These are phyloP conservation scores for Stagonosporopsis vannaccii DNA, from an alignment of 2,329 filamentous ascomycete species.

Conservation along the genomic window DNA sequence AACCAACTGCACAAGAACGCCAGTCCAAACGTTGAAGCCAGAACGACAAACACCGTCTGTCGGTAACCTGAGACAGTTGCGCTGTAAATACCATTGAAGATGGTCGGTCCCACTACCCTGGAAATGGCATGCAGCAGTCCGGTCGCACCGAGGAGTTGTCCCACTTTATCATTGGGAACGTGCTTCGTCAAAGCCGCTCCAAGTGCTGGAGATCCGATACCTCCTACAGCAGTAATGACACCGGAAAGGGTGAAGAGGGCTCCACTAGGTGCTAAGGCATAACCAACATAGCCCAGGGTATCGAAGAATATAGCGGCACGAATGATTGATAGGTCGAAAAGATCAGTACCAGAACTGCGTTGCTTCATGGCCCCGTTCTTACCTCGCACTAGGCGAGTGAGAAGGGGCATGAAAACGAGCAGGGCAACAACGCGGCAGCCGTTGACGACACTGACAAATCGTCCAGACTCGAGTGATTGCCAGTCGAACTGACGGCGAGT, in stretches of 20 bases:
- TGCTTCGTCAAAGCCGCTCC: slow-evolving; percentile 90
- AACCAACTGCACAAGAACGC: slow-evolving; percentile 73
- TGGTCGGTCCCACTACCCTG: slow-evolving; percentile 77
- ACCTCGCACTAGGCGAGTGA: slow-evolving; percentile 78
- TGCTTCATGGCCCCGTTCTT: slow-evolving; percentile 50
- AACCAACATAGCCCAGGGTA: slow-evolving; percentile 76
- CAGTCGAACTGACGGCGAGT: slow-evolving; percentile 81
- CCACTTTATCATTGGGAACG: slow-evolving; percentile 80
- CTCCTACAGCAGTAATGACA: slow-evolving; percentile 77
- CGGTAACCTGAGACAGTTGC: slow-evolving; percentile 79
- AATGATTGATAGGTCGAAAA: slow-evolving; percentile 78
- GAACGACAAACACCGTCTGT: slow-evolving; percentile 81
- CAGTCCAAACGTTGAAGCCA: slow-evolving; percentile 70
- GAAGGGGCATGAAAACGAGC: slow-evolving; percentile 74
- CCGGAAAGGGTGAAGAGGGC: slow-evolving; percentile 75
- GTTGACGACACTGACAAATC: slow-evolving; percentile 83
- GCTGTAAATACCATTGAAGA: slow-evolving; percentile 88
- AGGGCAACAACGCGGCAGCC: slow-evolving; percentile 77
- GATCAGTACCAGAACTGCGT: slow-evolving; percentile 70
- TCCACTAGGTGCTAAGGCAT: slow-evolving; percentile 69
- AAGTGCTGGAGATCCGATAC: slow-evolving; percentile 83
- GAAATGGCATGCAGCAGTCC: slow-evolving; percentile 85
- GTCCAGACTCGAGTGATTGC: slow-evolving; percentile 79
- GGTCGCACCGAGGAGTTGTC: slow-evolving; percentile 86
- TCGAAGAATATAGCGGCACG: slow-evolving; percentile 79